phyloP scores from a whole-genome alignment of 2,329 filamentous ascomycete genomes.

The Apiospora saccharicola region DNA sequence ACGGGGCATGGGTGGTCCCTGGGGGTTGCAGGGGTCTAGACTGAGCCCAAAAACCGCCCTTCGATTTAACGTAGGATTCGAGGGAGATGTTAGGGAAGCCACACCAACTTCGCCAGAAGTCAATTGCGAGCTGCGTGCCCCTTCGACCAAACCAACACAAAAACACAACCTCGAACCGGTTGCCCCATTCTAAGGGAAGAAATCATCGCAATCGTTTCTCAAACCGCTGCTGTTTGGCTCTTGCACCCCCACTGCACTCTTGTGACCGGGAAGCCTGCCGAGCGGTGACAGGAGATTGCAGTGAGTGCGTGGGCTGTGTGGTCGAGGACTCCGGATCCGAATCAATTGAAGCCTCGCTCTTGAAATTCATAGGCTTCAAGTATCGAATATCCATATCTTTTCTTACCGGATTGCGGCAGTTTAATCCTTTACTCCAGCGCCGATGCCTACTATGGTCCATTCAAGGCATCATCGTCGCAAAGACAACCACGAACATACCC shows the following conservation, averaged over 20 bases:
- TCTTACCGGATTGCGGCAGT: too few relatives aligned
- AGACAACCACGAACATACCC: neutral
- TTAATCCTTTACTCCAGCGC: neutral
- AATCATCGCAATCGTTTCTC: neutral
- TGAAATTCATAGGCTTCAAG: neutral
- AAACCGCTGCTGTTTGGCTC: neutral
- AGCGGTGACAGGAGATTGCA: neutral
- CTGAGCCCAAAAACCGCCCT: neutral
- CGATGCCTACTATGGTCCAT: constrained; percentile 8
- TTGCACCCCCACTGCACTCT: neutral
- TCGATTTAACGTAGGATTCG: neutral
- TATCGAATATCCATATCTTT: neutral
- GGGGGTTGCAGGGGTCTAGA: neutral
- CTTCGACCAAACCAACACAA: neutral
- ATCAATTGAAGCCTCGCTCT: neutral
- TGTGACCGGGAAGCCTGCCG: neutral
- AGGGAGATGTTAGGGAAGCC: neutral
- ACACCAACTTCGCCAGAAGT: constrained; percentile 5
- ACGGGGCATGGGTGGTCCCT: neutral
- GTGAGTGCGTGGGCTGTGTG: neutral
- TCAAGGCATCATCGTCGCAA: constrained; percentile 11
- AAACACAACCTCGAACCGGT: neutral
- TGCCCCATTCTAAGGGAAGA: neutral
- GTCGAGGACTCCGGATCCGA: neutral
- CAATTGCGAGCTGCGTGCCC: neutral